Evolutionary conservation across 192 early-diverging fungal species (phyloP).

Genomic region (Linnemannia zychae): DNA sequence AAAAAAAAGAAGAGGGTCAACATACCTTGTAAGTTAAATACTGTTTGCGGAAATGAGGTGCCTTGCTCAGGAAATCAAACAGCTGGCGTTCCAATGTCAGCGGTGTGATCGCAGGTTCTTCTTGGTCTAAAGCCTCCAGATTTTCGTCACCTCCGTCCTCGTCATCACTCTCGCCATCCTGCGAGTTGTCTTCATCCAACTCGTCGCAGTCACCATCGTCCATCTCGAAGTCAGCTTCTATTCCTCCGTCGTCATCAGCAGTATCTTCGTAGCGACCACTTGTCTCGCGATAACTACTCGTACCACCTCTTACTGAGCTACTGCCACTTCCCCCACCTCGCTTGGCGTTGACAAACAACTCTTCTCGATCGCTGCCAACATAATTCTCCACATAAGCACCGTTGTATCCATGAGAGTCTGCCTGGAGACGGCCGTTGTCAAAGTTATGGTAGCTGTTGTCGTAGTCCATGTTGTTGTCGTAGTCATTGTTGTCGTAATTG

Average conservation of each 20-base stretch:
- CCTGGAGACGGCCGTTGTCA: background rate
- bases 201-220: background rate
- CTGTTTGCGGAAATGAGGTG: constrained; percentile 28
- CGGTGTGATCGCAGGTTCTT: background rate
- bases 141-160: background rate
- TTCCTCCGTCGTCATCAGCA: background rate
- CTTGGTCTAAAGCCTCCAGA: background rate
- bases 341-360: background rate
- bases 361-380: background rate
- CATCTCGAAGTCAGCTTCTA: background rate
- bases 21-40: constrained; percentile 45
- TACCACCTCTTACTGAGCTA: background rate
- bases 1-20: background rate
- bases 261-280: background rate
- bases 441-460: background rate
- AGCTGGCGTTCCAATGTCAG: constrained; percentile 27
- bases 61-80: constrained; percentile 21
- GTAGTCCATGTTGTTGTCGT: background rate
- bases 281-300: background rate
- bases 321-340: background rate
- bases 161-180: background rate
- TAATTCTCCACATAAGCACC: background rate
- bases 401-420: background rate
- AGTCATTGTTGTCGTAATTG: background rate
- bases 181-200: background rate